Evolutionary conservation across 2,329 filamentous ascomycete genomes (phyloP), one percentile per base, ranked within the genome.

Genomic region (Aspergillus sp.): DNA sequence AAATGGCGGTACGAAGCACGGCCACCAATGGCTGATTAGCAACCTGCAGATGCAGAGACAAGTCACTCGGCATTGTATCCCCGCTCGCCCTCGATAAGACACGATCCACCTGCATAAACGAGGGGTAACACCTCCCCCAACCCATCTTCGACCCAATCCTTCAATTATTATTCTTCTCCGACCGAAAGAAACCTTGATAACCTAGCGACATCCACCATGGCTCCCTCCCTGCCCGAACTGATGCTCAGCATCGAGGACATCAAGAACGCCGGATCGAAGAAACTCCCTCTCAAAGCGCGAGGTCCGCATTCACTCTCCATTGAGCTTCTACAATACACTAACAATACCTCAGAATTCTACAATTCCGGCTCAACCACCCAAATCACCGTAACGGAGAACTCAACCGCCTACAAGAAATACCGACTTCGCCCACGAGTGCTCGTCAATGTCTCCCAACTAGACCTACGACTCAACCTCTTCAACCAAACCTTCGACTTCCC

Each of bases 341-440:
- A 36, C 15, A 30, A 3, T 6, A 2, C 10, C 17, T 8, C 15
- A 78, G 83, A 84, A 53, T 86, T 84, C 73, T 85, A 81, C 72
- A 85, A 86, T 65, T 83, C 82, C 55, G 84, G 84, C 5, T 82
- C 83, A 32, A 70, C 66, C n/a, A 62, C 67, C 30, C 68, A 71
- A 58, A 61, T 71, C 8, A 70, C 68, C 2, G 58, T 85, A n/a
- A 69, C 71, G 10, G 84, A 85, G 58, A 86, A 86, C 62, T 75
- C 78, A 27, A 75, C 76, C 0, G 83, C 83, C 2, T 86, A 80
- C 68, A 71, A 78, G 59, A 76, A 78, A 27, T 83, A 82, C 68
- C 77, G 78, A 54, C 76, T 83, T 10, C 70, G 79, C 3, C 81
- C 81, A 3, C 75, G 80, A 0, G 73, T 82, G 7, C 68, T 82